Evolutionary conservation across 2,329 filamentous ascomycete species (phyloP).

Genomic region (Rutstroemia sp.): DNA sequence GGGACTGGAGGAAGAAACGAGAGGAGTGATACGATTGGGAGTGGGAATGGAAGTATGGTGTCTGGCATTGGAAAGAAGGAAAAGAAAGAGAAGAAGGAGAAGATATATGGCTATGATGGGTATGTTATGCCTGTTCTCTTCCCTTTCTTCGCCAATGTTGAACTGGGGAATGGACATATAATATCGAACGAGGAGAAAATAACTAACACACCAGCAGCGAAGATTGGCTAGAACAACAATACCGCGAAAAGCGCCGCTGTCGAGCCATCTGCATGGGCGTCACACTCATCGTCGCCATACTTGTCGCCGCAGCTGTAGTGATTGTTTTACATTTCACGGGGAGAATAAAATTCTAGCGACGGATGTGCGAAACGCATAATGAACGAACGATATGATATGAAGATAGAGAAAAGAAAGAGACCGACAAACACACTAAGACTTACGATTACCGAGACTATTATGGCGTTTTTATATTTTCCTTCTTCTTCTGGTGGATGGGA

Average conservation of each 20-base stretch:
- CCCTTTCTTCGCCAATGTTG: background rate
- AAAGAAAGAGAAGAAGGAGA: background rate
- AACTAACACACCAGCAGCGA: conserved; percentile 14
- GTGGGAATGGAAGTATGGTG: background rate
- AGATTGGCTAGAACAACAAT: conserved; percentile 29
- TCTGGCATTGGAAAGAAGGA: background rate
- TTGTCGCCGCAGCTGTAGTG: conserved; percentile 21
- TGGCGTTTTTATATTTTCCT: no score
- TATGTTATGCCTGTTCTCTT: background rate
- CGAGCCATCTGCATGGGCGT: conserved; percentile 20
- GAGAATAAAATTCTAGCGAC: conserved; percentile 1
- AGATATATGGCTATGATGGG: conserved; percentile 1
- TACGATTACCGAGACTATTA: background rate
- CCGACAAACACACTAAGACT: background rate
- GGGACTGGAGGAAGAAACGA: conserved; percentile 2
- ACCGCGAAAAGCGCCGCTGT: conserved; percentile 25
- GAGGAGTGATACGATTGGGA: background rate
- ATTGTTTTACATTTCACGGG: conserved; percentile 24
- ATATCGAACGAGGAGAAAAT: background rate
- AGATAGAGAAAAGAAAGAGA: background rate
- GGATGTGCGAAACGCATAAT: background rate
- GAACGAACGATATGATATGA: background rate
- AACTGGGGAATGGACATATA: no score
- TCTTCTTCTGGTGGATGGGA: no score
- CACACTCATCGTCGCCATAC: conserved; percentile 16